These are phyloP conservation scores for Triangularia setosa DNA, from an alignment of 2,329 filamentous ascomycete species.

Conservation along the genomic window DNA sequence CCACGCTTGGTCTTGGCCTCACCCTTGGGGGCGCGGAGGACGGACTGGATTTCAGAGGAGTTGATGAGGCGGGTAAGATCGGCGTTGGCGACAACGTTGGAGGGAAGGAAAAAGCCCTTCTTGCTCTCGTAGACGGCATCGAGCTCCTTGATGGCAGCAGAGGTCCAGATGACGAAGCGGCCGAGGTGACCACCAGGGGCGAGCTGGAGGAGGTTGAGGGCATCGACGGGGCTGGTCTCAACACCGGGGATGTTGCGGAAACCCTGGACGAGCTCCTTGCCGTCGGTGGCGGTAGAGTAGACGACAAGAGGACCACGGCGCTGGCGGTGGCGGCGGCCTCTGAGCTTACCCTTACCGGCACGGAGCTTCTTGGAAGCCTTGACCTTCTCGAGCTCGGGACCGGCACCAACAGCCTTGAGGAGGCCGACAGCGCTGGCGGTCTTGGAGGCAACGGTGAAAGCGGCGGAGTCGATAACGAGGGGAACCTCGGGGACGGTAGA, in stretches of 20 bases:
- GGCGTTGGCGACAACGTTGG: slow-evolving; percentile 87
- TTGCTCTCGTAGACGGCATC: slow-evolving; percentile 97
- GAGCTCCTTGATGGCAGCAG: slow-evolving; percentile 90
- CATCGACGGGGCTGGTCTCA: slow-evolving; percentile 89
- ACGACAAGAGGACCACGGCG: slow-evolving; percentile 96
- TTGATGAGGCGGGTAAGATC: slow-evolving; percentile 98
- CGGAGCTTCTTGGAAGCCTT: slow-evolving; percentile 95
- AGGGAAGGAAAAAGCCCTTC: slow-evolving; percentile 98
- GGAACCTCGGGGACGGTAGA: slow-evolving; percentile 91
- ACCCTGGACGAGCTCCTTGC: slow-evolving; percentile 86
- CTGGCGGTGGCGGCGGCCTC: slow-evolving; percentile 94
- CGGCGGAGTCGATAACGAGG: slow-evolving; percentile 87
- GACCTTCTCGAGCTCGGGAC: slow-evolving; percentile 90
- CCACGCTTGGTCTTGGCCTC: slow-evolving; percentile 84
- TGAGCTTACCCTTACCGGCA: slow-evolving; percentile 97
- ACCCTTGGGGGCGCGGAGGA: slow-evolving; percentile 88
- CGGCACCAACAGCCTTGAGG: slow-evolving; percentile 86
- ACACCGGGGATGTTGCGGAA: slow-evolving; percentile 99
- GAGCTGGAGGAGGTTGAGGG: slow-evolving; percentile 98
- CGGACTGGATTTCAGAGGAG: slow-evolving; percentile 96
- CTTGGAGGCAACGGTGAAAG: slow-evolving; percentile 82
- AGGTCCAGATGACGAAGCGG: slow-evolving; percentile 99
- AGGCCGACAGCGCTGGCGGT: slow-evolving; percentile 83
- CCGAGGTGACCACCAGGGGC: slow-evolving; percentile 98
- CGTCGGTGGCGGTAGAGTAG: slow-evolving; percentile 93